Conservation (phyloP, 2,329 filamentous ascomycete species). For the Penicillium sp. region DNA sequence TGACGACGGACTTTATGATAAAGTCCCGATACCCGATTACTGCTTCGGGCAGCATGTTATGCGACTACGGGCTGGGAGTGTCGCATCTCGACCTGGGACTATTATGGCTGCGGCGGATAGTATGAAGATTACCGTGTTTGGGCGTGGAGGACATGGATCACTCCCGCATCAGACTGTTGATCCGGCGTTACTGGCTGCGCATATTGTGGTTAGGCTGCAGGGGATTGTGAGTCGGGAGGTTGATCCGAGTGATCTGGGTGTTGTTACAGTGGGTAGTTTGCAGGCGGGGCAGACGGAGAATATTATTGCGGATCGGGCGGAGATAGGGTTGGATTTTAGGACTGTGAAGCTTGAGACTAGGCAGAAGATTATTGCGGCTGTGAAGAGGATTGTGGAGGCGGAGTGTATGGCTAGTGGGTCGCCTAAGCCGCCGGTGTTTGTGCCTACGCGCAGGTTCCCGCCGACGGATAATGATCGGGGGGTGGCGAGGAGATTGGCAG, state of each 20-base stretch:
- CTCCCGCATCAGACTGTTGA: slow-evolving; percentile 59
- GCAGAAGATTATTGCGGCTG: slow-evolving; percentile 47
- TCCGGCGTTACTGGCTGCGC: slow-evolving; percentile 59
- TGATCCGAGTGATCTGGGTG: slow-evolving; percentile 53
- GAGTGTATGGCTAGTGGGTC: slow-evolving; percentile 55
- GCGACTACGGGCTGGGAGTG: slow-evolving; percentile 41
- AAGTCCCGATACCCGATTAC: slow-evolving; percentile 56
- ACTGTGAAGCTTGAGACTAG: slow-evolving; percentile 49
- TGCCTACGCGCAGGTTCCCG: slow-evolving; percentile 52
- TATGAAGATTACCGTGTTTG: slow-evolving; percentile 56
- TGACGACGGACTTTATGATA: slow-evolving; percentile 56
- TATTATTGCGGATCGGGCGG: slow-evolving; percentile 57
- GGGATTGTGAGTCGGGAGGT: slow-evolving; percentile 59
- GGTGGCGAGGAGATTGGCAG: slow-evolving; percentile 46
- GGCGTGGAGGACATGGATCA: slow-evolving; percentile 59
- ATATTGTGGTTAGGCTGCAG: slow-evolving; percentile 59
- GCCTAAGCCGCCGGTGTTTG: slow-evolving; percentile 49
- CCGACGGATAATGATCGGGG: slow-evolving; percentile 54
- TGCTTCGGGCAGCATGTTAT: slow-evolving; percentile 60
- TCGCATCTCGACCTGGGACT: slow-evolving; percentile 40
- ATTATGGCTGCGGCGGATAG: slow-evolving; percentile 48
- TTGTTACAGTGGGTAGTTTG: slow-evolving; percentile 60
- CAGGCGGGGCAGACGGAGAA: slow-evolving; percentile 62
- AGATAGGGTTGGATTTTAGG: slow-evolving; percentile 58
- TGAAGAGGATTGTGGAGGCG: slow-evolving; percentile 58